Evolutionary conservation across 805 yeast species (phyloP).

Genomic region (Cyberlindnera maritima): DNA sequence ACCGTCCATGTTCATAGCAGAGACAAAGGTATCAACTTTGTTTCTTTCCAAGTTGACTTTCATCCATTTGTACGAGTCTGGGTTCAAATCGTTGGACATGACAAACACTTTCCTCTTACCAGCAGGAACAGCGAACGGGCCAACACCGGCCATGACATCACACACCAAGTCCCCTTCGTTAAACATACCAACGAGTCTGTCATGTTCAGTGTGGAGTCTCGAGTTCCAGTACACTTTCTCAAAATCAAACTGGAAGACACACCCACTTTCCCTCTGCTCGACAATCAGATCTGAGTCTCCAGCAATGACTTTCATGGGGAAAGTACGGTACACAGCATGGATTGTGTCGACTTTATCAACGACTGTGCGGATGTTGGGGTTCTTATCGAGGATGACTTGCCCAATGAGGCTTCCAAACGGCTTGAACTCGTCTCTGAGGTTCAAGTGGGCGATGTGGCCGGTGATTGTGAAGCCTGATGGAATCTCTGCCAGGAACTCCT

Average conservation of each 20-base stretch:
- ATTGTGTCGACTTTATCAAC: conserved; percentile 89
- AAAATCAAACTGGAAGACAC: conserved; percentile 84
- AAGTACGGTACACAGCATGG: conserved; percentile 85
- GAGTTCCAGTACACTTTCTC: conserved; percentile 97
- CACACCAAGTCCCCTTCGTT: conserved; percentile 71
- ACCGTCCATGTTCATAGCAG: conserved; percentile 75
- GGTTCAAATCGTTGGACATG: conserved; percentile 91
- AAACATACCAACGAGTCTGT: conserved; percentile 62
- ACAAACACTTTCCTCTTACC: conserved; percentile 79
- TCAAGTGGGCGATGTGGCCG: conserved; percentile 94
- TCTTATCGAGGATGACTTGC: conserved; percentile 81
- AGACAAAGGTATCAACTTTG: conserved; percentile 57
- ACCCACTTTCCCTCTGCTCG: conserved; percentile 83
- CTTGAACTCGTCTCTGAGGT: conserved; percentile 77
- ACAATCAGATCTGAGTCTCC: conserved; percentile 77
- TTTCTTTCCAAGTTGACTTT: conserved; percentile 60
- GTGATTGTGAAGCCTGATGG: conserved; percentile 92
- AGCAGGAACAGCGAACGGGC: conserved; percentile 97
- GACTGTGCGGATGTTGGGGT: conserved; percentile 72
- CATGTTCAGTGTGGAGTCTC: conserved; percentile 91
- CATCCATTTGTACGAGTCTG: conserved; percentile 75
- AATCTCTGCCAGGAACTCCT: conserved; percentile 59
- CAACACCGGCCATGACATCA: conserved; percentile 98
- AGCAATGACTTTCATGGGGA: conserved; percentile 90
- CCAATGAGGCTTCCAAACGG: conserved; percentile 84